phyloP scores from a whole-genome alignment of 2,329 filamentous ascomycete genomes.

The Pseudogymnoascus sp. region DNA sequence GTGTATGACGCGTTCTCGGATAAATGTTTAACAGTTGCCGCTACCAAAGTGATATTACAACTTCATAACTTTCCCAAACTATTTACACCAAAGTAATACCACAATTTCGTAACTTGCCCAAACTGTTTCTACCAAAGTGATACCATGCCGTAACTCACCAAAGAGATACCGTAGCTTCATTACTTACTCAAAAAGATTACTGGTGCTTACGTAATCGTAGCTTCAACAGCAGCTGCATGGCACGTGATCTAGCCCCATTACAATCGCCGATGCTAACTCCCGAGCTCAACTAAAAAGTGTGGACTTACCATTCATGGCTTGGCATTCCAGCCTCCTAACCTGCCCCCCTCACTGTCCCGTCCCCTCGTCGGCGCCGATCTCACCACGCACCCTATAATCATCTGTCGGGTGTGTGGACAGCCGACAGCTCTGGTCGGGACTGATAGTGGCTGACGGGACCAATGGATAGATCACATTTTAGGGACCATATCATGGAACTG shows the following conservation, averaged over 20 bases:
- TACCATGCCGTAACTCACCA: too few relatives aligned
- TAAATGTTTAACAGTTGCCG: background rate
- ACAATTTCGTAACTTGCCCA: too few relatives aligned
- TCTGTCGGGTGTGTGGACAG: background rate
- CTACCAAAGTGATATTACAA: too few relatives aligned
- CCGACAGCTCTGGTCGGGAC: background rate
- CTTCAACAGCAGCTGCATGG: too few relatives aligned
- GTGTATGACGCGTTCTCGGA: background rate
- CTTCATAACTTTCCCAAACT: too few relatives aligned
- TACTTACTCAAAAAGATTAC: too few relatives aligned
- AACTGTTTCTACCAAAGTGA: too few relatives aligned
- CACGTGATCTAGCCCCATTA: background rate
- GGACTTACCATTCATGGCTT: background rate
- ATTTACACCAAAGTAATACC: too few relatives aligned
- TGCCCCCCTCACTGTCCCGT: background rate
- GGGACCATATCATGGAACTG: background rate
- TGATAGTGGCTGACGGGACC: background rate
- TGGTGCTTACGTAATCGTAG: too few relatives aligned
- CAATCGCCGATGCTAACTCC: slow-evolving; percentile 1
- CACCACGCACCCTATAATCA: background rate
- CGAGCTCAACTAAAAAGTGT: background rate
- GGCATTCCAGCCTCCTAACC: background rate
- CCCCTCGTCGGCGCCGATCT: background rate
- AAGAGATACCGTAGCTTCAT: too few relatives aligned
- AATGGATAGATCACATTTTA: background rate